phyloP scores from a whole-genome alignment of 2,329 filamentous ascomycete genomes.

The Chaetoscypha palmicola region DNA sequence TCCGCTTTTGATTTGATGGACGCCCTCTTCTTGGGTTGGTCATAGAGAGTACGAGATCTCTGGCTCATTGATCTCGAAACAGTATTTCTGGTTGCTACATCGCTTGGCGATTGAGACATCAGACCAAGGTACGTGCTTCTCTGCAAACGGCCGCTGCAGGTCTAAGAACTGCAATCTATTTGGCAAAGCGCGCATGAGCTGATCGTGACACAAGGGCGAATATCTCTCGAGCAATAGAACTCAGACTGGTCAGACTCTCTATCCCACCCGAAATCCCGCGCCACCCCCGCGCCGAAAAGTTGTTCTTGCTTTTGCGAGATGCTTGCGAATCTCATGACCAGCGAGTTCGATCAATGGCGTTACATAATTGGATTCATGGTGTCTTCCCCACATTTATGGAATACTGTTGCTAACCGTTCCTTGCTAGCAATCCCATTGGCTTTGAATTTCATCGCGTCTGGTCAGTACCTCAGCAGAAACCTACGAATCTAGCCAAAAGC shows the following conservation, averaged over 20 bases:
- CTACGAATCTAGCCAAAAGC: conserved; percentile 46
- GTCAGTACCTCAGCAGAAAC: conserved; percentile 55
- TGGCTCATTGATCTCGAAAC: conserved; percentile 11
- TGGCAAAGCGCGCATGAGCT: conserved; percentile 4
- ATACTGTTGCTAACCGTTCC: too few species aligned
- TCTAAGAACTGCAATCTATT: too few species aligned
- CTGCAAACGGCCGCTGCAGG: too few species aligned
- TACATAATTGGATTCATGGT: not conserved
- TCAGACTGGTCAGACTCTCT: conserved; percentile 65
- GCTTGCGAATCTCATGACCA: too few species aligned
- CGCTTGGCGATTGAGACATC: conserved; percentile 47
- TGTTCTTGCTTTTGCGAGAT: too few species aligned
- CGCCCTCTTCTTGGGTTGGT: not conserved
- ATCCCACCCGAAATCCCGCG: too few species aligned
- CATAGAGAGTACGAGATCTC: not conserved
- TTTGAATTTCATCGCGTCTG: conserved; percentile 84
- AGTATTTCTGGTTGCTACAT: conserved; percentile 57
- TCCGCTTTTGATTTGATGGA: not conserved
- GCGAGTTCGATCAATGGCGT: too few species aligned
- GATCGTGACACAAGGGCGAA: conserved; percentile 39
- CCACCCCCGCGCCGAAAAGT: too few species aligned
- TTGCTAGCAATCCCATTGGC: conserved; percentile 66
- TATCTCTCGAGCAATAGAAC: conserved; percentile 73
- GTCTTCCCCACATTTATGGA: too few species aligned
- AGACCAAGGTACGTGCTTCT: conserved; percentile 24